phyloP scores from a whole-genome alignment of 495 filamentous ascomycete genomes.

The Geoglossum glabrum region DNA sequence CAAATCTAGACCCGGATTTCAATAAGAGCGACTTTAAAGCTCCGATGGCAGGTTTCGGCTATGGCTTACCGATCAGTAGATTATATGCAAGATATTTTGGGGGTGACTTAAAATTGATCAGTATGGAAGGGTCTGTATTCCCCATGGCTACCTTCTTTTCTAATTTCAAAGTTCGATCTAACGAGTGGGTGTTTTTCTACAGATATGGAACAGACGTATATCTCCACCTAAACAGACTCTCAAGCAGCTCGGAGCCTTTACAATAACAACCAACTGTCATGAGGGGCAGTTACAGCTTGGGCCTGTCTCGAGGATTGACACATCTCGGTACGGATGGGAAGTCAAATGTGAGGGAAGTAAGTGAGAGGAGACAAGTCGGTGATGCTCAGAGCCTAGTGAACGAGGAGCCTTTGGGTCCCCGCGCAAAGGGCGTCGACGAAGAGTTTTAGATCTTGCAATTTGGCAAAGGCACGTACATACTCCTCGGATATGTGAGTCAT shows the following conservation, averaged over 20 bases:
- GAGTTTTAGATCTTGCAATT: slow-evolving; percentile 4
- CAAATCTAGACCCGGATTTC: slow-evolving; percentile 87
- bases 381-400: slow-evolving; percentile 55
- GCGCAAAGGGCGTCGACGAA: not conserved
- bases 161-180: no score
- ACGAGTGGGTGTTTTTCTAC: no score
- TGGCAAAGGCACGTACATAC: slow-evolving; percentile 7
- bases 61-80: slow-evolving; percentile 80
- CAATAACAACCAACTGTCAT: slow-evolving; percentile 98
- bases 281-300: slow-evolving; percentile 35
- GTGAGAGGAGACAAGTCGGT: slow-evolving; percentile 70
- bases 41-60: slow-evolving; percentile 96
- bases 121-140: slow-evolving; percentile 84
- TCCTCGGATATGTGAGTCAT: not conserved
- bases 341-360: slow-evolving; percentile 51
- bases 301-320: slow-evolving; percentile 67
- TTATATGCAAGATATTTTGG: slow-evolving; percentile 95
- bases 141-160: not conserved
- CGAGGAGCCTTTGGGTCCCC: slow-evolving; percentile 9
- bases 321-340: slow-evolving; percentile 27
- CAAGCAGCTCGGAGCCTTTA: slow-evolving; percentile 84
- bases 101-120: slow-evolving; percentile 90
- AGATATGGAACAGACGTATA: slow-evolving; percentile 98
- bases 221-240: slow-evolving; percentile 87
- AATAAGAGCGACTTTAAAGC: slow-evolving; percentile 99